Evolutionary conservation across 257 asterid genomes (phyloP).

Genomic region (Gardenia jasminoides): DNA sequence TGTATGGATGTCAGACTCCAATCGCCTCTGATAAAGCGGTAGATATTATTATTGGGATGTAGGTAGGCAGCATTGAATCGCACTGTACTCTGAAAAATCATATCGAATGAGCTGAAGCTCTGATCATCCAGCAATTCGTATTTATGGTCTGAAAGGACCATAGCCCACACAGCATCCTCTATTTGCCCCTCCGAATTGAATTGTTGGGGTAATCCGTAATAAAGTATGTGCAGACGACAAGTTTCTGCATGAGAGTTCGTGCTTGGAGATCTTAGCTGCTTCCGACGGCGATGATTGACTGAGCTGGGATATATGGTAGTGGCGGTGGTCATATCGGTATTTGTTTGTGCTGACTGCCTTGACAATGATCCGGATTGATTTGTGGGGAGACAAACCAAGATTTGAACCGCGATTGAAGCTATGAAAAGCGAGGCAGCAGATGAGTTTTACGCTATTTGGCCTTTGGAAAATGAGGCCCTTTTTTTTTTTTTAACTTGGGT

Average conservation of each 20-base stretch:
- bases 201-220: not conserved
- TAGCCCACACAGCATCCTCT: not conserved
- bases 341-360: not conserved
- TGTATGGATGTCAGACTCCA: not conserved
- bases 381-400: too few relatives aligned
- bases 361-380: too few relatives aligned
- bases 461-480: too few relatives aligned
- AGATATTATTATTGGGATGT: constrained; percentile 5
- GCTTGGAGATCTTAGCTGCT: not conserved
- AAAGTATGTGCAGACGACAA: constrained; percentile 5
- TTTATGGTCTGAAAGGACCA: not conserved
- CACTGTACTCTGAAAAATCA: not conserved
- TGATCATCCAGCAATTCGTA: not conserved
- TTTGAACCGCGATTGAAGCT: too few relatives aligned
- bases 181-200: not conserved
- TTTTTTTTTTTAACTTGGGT: too few relatives aligned
- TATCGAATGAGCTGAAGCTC: not conserved
- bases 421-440: too few relatives aligned
- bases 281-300: constrained; percentile 14
- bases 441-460: too few relatives aligned
- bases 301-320: not conserved
- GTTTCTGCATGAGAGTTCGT: constrained; percentile 20
- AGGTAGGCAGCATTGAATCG: not conserved
- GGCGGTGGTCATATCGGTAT: not conserved
- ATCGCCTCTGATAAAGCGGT: not conserved